A percentile compares a stretch with the other conserved stretches of the same genome.
These are phyloP conservation scores for Pyrrhoderma noxium DNA, from an alignment of 1,284 basidiomycete species.

Conservation along the genomic window DNA sequence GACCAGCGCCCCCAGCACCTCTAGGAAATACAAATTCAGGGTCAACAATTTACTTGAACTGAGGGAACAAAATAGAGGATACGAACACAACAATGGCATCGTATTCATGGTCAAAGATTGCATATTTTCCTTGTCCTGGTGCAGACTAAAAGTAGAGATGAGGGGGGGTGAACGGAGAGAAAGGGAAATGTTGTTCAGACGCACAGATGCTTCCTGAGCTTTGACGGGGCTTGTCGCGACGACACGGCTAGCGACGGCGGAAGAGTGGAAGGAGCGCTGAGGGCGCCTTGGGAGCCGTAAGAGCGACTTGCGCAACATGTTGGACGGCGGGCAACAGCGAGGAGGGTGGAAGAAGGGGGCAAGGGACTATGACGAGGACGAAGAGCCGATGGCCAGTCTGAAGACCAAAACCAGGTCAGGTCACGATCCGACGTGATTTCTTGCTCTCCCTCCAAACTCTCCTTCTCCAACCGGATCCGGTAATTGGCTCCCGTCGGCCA, in stretches of 20 bases:
- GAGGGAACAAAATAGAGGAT: neutral
- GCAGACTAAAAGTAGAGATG: slow-evolving; percentile 43
- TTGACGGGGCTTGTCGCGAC: slow-evolving; percentile 73
- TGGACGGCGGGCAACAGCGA: neutral
- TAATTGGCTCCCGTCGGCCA: too few relatives aligned
- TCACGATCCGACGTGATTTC: too few relatives aligned
- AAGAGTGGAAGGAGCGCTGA: slow-evolving; percentile 55
- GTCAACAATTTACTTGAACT: neutral
- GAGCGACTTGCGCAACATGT: slow-evolving; percentile 28
- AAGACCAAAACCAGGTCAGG: too few relatives aligned
- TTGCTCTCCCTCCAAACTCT: too few relatives aligned
- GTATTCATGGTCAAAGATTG: slow-evolving; percentile 96
- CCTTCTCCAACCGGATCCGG: too few relatives aligned
- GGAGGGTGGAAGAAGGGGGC: slow-evolving; percentile 11
- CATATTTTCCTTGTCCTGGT: slow-evolving; percentile 76
- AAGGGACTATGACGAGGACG: slow-evolving; percentile 5
- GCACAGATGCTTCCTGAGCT: slow-evolving; percentile 77
- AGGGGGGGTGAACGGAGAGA: slow-evolving; percentile 9
- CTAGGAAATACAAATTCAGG: slow-evolving; percentile 33
- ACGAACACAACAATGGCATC: slow-evolving; percentile 95
- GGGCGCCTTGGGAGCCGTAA: slow-evolving; percentile 40
- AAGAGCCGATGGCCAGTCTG: neutral
- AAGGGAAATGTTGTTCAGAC: slow-evolving; percentile 15
- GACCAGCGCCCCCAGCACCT: slow-evolving; percentile 96
- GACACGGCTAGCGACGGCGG: slow-evolving; percentile 51